phyloP scores from a whole-genome alignment of 177 flowering plant species.

The Telopea speciosissima region DNA sequence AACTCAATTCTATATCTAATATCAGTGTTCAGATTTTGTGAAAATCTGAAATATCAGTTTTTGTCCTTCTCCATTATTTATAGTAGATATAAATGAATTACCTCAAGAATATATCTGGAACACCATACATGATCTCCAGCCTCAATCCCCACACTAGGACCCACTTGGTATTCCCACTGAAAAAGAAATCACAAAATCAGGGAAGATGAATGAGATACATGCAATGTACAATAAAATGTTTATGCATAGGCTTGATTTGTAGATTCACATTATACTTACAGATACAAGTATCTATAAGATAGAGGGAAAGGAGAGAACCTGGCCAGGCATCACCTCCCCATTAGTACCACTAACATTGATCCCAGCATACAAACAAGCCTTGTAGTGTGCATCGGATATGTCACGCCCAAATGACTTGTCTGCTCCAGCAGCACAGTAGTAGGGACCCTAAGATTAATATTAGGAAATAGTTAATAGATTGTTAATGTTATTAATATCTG shows the following conservation, averaged over 20 bases:
- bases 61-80: background rate
- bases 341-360: constrained; percentile 96
- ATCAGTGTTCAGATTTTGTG: background rate
- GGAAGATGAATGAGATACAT: background rate
- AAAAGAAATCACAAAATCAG: constrained; percentile 3
- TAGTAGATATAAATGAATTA: constrained; percentile 18
- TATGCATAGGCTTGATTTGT: background rate
- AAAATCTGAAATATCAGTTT: too few relatives aligned
- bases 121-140: constrained; percentile 95
- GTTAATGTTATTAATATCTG: background rate
- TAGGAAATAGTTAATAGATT: background rate
- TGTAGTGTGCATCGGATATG: constrained; percentile 97
- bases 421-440: constrained; percentile 93
- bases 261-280: background rate
- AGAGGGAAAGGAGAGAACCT: constrained; percentile 43
- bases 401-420: constrained; percentile 96
- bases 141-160: constrained; percentile 97
- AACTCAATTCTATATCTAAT: background rate
- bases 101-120: constrained; percentile 95
- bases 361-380: constrained; percentile 97
- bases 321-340: constrained; percentile 99
- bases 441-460: constrained; percentile 63
- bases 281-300: background rate
- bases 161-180: constrained; percentile 99
- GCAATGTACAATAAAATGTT: background rate